Conservation (phyloP, 108 stramenopile genomes). For the Mayamaea pseudoterrestris region DNA sequence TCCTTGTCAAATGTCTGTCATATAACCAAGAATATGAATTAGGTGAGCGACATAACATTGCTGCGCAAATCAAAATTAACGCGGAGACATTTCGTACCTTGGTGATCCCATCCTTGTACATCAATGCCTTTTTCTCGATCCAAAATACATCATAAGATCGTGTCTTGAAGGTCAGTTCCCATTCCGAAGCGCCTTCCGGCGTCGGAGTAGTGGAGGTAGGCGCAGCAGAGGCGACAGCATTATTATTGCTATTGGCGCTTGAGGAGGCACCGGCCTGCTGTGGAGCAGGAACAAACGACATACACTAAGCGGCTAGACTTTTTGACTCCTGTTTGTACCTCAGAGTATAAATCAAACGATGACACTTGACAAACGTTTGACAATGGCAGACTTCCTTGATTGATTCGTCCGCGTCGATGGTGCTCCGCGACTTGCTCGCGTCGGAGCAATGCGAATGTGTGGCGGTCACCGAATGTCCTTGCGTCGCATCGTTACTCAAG, state of each 20-base stretch:
- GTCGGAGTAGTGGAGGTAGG: too few species aligned
- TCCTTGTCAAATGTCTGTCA: conserved; percentile 66
- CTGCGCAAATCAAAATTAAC: not conserved
- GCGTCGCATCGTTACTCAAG: too few species aligned
- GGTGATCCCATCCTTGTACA: conserved; percentile 79
- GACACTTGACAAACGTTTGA: too few species aligned
- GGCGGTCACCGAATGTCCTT: too few species aligned
- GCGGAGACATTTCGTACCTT: conserved; percentile 39
- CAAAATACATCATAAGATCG: conserved; percentile 84
- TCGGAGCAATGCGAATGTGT: too few species aligned
- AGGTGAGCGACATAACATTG: not conserved
- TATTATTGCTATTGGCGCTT: conserved; percentile 23
- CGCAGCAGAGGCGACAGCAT: conserved; percentile 29
- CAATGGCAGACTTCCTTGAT: too few species aligned
- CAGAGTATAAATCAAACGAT: too few species aligned
- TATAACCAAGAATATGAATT: not conserved
- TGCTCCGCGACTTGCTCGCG: too few species aligned
- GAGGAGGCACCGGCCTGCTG: conserved; percentile 52
- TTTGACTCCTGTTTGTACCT: conserved; percentile 9
- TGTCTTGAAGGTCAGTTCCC: conserved; percentile 71
- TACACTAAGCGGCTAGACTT: conserved; percentile 40
- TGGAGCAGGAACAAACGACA: conserved; percentile 86
- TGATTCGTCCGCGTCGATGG: too few species aligned
- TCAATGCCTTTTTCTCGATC: conserved; percentile 73
- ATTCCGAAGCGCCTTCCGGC: conserved; percentile 19